Percentiles rank a stretch among this genome's conserved stretches.
Evolutionary conservation across 257 asterid genomes (phyloP).

Genomic region (Solanum boliviense): DNA sequence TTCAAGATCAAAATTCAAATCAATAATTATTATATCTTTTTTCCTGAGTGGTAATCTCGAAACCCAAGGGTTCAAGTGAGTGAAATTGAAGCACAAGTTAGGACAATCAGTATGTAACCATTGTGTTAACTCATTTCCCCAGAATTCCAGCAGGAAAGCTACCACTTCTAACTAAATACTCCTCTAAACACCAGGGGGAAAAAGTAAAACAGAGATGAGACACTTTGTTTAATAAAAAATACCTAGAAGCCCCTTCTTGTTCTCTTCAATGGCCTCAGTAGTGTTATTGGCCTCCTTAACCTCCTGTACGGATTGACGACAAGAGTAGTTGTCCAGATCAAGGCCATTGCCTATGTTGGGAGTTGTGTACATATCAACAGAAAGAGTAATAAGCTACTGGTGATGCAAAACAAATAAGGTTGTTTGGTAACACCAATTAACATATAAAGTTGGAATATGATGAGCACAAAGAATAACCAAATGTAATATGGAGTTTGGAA

Average conservation of each 20-base stretch:
- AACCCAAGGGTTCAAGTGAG: no score
- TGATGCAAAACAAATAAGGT: neutral
- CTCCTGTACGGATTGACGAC: conserved; percentile 48
- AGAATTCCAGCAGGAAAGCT: neutral
- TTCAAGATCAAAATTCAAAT: no score
- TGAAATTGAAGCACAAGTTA: no score
- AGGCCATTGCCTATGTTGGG: conserved; percentile 67
- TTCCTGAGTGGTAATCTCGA: no score
- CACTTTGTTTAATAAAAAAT: neutral
- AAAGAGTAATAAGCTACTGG: neutral
- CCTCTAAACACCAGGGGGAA: neutral
- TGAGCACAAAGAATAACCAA: neutral
- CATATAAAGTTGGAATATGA: neutral
- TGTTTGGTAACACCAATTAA: neutral
- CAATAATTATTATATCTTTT: no score
- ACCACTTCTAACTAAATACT: no score
- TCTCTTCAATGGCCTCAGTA: conserved; percentile 13
- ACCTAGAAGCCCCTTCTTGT: conserved; percentile 36
- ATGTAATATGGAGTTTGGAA: neutral
- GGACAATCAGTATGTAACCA: no score
- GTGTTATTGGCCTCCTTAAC: neutral
- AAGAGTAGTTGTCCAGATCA: conserved; percentile 65
- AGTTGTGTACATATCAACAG: conserved; percentile 7
- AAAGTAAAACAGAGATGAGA: neutral
- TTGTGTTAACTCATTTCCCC: no score